Percentiles rank a stretch among this genome's conserved stretches.
phyloP scores from a whole-genome alignment of 768 basidiomycete genomes.

The Pleurotus platypus region DNA sequence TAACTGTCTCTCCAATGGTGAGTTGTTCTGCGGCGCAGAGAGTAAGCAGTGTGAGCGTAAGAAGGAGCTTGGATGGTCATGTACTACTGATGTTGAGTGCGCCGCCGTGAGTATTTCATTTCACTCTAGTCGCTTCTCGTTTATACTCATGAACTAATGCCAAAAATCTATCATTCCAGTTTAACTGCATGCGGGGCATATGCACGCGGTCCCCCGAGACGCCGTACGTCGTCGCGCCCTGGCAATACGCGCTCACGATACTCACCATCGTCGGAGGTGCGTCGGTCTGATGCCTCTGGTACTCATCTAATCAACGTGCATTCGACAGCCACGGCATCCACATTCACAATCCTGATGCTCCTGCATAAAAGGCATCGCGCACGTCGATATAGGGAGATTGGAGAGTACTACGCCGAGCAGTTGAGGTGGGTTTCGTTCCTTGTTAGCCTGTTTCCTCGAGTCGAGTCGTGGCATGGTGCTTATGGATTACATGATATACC shows the following conservation, averaged over 20 bases:
- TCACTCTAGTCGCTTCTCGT: neutral
- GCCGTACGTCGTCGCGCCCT: conserved; percentile 33
- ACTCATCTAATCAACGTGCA: neutral
- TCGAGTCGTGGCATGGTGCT: too few relatives aligned
- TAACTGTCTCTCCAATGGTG: conserved; percentile 48
- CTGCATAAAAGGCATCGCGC: conserved; percentile 39
- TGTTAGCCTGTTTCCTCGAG: too few relatives aligned
- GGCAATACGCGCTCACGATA: conserved; percentile 40
- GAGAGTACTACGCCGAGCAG: conserved; percentile 50
- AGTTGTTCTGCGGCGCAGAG: conserved; percentile 50
- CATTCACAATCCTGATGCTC: conserved; percentile 32
- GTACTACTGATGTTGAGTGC: conserved; percentile 54
- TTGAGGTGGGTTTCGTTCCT: conserved; percentile 22
- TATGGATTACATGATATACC: too few relatives aligned
- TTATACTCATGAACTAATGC: too few relatives aligned
- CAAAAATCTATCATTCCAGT: neutral
- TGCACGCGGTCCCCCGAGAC: conserved; percentile 35
- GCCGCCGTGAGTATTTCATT: conserved; percentile 26
- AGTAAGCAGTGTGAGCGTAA: conserved; percentile 39
- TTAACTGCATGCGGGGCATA: conserved; percentile 8
- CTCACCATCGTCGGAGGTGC: conserved; percentile 35
- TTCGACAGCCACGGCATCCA: conserved; percentile 31
- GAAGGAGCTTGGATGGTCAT: conserved; percentile 37
- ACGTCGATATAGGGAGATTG: conserved; percentile 32
- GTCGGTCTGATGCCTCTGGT: conserved; percentile 11